These are phyloP conservation scores for Leishmania braziliensis DNA, from an alignment of 208 protist species.

Conservation along the genomic window DNA sequence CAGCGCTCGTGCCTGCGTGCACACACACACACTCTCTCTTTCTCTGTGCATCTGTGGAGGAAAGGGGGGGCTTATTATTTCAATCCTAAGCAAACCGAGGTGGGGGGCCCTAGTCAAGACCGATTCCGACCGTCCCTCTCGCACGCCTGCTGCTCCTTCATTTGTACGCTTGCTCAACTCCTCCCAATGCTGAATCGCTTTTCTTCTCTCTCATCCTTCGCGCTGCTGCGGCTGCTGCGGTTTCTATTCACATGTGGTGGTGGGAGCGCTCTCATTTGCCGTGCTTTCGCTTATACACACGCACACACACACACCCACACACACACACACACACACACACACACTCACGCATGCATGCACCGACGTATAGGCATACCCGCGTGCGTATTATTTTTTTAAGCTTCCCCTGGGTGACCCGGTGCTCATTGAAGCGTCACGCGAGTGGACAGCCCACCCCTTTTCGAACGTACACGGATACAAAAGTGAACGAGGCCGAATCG, in stretches of 20 bases:
- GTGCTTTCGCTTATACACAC: background rate
- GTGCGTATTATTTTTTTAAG: background rate
- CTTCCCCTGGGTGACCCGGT: background rate
- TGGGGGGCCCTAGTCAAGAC: too few species aligned
- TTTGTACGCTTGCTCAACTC: too few species aligned
- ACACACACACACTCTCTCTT: constrained; percentile 18
- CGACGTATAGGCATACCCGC: background rate
- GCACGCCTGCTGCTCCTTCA: too few species aligned
- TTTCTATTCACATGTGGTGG: background rate
- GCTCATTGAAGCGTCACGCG: background rate
- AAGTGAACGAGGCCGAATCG: background rate
- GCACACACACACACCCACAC: too few species aligned
- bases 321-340: background rate
- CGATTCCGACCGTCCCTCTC: too few species aligned
- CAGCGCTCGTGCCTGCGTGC: constrained; percentile 3
- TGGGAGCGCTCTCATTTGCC: background rate
- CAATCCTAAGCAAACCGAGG: too few species aligned
- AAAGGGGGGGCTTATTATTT: too few species aligned
- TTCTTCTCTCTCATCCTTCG: background rate
- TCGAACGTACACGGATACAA: too few species aligned
- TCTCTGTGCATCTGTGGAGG: background rate
- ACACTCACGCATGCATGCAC: background rate
- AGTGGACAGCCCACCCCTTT: too few species aligned
- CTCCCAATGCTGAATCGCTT: too few species aligned
- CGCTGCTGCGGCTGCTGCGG: background rate